These are phyloP conservation scores for Aspergillus pseudotamarii DNA, from an alignment of 2,329 filamentous ascomycete species.

Conservation along the genomic window DNA sequence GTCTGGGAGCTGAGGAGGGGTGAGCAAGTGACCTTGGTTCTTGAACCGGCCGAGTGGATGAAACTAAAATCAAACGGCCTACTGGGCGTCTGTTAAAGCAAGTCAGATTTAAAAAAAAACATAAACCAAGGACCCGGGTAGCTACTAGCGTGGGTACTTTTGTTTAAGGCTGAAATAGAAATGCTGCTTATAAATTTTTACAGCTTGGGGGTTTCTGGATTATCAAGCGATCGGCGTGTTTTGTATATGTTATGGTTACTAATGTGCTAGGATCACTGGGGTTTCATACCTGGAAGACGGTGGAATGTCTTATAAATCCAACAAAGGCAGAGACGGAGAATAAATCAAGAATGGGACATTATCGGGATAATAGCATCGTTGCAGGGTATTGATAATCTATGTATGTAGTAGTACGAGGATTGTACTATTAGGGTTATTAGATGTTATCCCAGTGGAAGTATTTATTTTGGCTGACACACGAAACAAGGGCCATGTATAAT, in stretches of 20 bases:
- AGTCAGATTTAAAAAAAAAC: not conserved
- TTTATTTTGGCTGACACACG: not conserved
- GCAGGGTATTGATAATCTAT: not conserved
- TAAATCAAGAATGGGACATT: not conserved
- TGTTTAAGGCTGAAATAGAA: not conserved
- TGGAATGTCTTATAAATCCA: not conserved
- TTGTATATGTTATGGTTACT: not conserved
- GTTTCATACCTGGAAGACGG: not conserved
- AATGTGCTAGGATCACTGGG: not conserved
- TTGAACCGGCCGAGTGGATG: not conserved
- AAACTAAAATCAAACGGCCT: conserved; percentile 1
- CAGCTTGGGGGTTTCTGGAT: not conserved
- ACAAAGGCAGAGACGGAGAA: not conserved
- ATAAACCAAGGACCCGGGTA: not conserved
- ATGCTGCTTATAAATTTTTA: not conserved
- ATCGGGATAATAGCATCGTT: too few species aligned
- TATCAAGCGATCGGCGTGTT: not conserved
- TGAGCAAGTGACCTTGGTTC: not conserved
- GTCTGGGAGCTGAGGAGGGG: not conserved
- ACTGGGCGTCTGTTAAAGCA: not conserved
- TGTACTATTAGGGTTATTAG: not conserved
- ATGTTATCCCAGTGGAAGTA: not conserved
- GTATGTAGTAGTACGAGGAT: not conserved
- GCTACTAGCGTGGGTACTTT: not conserved
- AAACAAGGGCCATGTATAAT: not conserved